A percentile compares a stretch with the other conserved stretches of the same genome.
Conservation (phyloP, 2,329 filamentous ascomycete species). For the Calonectria pauciramosa region DNA sequence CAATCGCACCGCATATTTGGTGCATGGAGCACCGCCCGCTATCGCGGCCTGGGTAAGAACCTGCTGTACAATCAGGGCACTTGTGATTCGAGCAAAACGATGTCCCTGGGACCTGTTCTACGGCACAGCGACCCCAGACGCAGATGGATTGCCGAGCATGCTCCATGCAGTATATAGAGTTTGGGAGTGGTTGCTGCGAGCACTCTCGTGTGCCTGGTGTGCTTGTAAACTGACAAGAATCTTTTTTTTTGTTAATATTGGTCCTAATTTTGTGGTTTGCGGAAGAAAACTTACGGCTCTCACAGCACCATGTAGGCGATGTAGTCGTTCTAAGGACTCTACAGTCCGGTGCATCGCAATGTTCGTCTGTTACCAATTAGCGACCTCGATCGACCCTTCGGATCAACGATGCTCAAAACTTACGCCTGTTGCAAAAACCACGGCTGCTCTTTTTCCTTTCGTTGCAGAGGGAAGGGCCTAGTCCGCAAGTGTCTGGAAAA, state of each 20-base stretch:
- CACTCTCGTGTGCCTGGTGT: not conserved
- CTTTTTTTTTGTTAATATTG: not conserved
- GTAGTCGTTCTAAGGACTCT: not conserved
- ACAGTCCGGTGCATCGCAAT: not conserved
- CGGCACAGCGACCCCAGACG: not conserved
- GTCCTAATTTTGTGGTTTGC: not conserved
- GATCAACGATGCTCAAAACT: not conserved
- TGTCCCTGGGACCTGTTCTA: conserved; percentile 7
- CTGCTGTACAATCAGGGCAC: conserved; percentile 2
- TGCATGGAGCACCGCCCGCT: conserved; percentile 21
- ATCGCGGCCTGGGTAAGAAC: not conserved
- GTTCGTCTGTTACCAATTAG: conserved; percentile 3
- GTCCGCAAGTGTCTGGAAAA: not conserved
- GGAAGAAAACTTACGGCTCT: not conserved
- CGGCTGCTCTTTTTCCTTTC: not conserved
- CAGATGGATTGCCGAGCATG: conserved; percentile 6
- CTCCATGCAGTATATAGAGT: conserved; percentile 3
- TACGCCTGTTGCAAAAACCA: not conserved
- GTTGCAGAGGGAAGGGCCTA: not conserved
- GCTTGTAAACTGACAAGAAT: not conserved
- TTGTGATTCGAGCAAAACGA: conserved; percentile 19
- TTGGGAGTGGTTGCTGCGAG: not conserved
- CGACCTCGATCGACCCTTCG: not conserved
- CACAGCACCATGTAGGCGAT: conserved; percentile 11
- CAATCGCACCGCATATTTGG: conserved; percentile 30